Base-by-base conservation (phyloP, 495 filamentous ascomycete genomes). In the Xylaria telfairii region DNA sequence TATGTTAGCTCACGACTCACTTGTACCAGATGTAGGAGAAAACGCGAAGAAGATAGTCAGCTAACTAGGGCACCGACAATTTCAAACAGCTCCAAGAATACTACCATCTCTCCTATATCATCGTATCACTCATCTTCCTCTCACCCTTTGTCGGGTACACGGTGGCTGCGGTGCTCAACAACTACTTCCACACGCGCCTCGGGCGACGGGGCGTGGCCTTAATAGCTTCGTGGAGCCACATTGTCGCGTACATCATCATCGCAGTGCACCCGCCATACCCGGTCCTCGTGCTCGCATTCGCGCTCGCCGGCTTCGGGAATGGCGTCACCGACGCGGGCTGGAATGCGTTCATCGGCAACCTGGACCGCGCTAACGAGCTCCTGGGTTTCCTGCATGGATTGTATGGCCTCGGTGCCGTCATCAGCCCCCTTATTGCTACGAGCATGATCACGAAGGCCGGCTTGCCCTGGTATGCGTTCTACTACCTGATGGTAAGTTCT, bases 311-410 rank as follows among this genome's bases (percentile, higher is more conserved):
- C 0, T 88, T 92, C 59, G 93, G 93, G 4, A 86, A 89, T 68
- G 93, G 92, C 8, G 79, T 92, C 63, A 88, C 89, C 61, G 86
- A 96, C 61, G 89, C 90, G 0, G 86, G 90, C 32, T 94, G 91
- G 82, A 96, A 96, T 75, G 91, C 93, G 1, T 96, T 92, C 83
- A 88, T 92, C 67, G 92, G 92, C 8, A 93, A 93, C 71, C 87
- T 96, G 75, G 84, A 88, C 19, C 87, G 87, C 32, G 83, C 88
- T 4, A 94, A 93, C 59, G 89, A 90, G 60, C 81, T 92, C 15
- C 86, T 96, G 3, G 92, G 93, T 1, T 79, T 90, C 51, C 78
- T 92, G 0, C 92, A 95, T 76, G 93, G 93, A 6, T 77, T 84
- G 19, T 97, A 97, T 80, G 93, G 93, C 0, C 78, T 91, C 5